A percentile compares a stretch with the other conserved stretches of the same genome.
Conservation (phyloP, 352 stramenopile genomes). For the Phytophthora cactorum region DNA sequence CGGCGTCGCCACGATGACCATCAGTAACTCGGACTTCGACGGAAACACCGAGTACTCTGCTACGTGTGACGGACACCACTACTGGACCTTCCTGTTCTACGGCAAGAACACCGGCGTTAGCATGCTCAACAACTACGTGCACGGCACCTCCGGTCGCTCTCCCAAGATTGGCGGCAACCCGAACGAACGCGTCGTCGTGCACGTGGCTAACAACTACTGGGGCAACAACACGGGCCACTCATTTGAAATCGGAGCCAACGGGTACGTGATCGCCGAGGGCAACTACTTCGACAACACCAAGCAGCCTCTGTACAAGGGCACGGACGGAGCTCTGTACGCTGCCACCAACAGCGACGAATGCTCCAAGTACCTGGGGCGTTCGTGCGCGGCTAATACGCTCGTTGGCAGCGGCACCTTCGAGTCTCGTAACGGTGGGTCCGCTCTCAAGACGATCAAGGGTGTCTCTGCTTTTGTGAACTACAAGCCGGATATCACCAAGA, state of each 20-base stretch:
- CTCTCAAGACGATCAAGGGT: constrained; percentile 24
- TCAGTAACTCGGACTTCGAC: constrained; percentile 43
- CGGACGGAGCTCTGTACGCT: constrained; percentile 24
- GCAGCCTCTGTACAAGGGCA: constrained; percentile 21
- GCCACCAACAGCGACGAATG: constrained; percentile 17
- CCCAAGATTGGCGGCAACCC: constrained; percentile 35
- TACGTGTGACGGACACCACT: constrained; percentile 55
- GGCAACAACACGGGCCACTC: constrained; percentile 39
- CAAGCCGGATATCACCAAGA: constrained; percentile 1
- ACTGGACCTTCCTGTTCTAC: constrained; percentile 58
- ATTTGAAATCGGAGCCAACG: background rate
- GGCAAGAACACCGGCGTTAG: constrained; percentile 44
- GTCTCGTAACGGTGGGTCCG: constrained; percentile 22
- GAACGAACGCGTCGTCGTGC: constrained; percentile 1
- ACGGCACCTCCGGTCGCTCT: constrained; percentile 39
- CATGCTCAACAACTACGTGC: constrained; percentile 45
- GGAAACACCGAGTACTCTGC: constrained; percentile 41
- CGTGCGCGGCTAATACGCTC: constrained; percentile 26
- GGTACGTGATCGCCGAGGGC: constrained; percentile 29
- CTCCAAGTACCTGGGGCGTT: constrained; percentile 22
- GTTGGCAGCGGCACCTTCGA: constrained; percentile 24
- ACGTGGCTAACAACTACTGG: background rate
- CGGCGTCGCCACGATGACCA: constrained; percentile 22
- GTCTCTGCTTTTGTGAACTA: constrained; percentile 14
- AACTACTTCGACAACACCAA: constrained; percentile 50